Evolutionary conservation across 306 rosid genomes (phyloP).

Genomic region (Leucaena leucocephala): DNA sequence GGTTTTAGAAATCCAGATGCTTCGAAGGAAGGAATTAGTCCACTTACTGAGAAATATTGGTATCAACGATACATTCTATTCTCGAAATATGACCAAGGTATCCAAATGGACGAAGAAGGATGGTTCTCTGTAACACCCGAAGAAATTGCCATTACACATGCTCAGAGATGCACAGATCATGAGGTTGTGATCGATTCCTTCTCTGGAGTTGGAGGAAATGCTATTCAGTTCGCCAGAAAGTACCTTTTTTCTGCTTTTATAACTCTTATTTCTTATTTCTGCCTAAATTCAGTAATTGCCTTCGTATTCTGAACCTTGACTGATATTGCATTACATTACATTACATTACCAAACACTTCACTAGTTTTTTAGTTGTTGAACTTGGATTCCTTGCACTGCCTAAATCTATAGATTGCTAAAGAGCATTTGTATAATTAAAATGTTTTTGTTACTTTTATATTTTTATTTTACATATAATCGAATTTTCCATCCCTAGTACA

Average conservation of each 20-base stretch:
- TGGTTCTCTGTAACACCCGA: conserved; percentile 52
- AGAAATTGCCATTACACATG: conserved; percentile 44
- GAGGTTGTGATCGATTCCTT: conserved; percentile 43
- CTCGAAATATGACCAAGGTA: conserved; percentile 45
- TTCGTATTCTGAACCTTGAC: conserved; percentile 1
- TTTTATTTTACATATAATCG: no score
- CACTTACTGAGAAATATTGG: conserved; percentile 44
- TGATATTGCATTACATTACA: background rate
- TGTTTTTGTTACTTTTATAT: background rate
- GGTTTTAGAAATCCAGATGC: background rate
- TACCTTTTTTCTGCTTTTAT: background rate
- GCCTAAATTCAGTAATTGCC: background rate
- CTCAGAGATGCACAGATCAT: conserved; percentile 30
- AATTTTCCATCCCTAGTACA: no score
- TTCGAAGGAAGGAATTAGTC: conserved; percentile 30
- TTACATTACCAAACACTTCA: background rate
- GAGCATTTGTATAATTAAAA: background rate
- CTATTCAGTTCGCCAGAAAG: conserved; percentile 47
- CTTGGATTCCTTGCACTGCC: background rate
- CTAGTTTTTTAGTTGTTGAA: background rate
- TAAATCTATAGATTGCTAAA: background rate
- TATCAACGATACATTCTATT: conserved; percentile 39
- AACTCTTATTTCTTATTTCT: background rate
- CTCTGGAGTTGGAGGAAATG: conserved; percentile 44
- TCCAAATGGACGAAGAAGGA: conserved; percentile 46